A percentile compares a stretch with the other conserved stretches of the same genome.
phyloP scores from a whole-genome alignment of 1,284 basidiomycete species.

The Sporisorium scitamineum region DNA sequence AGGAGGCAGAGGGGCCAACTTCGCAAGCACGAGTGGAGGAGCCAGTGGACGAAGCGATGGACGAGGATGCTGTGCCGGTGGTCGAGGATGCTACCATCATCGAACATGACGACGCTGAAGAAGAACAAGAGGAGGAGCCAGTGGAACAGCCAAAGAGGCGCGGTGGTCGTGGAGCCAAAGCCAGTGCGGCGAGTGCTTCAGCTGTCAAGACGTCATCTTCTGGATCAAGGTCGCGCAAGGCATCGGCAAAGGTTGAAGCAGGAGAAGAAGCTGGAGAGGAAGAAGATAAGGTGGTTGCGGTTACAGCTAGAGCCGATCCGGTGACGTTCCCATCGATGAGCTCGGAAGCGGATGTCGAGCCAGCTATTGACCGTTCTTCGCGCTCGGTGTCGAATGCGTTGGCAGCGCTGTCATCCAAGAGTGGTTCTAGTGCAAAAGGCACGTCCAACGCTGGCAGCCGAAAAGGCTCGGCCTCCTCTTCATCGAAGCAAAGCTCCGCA shows the following conservation, averaged over 20 bases:
- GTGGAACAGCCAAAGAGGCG: slow-evolving; percentile 33
- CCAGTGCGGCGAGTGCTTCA: slow-evolving; percentile 4
- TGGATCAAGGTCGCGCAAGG: slow-evolving; percentile 20
- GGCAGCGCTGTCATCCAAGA: slow-evolving; percentile 4
- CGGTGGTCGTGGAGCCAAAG: slow-evolving; percentile 19
- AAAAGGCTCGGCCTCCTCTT: slow-evolving; percentile 6
- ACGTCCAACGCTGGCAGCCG: slow-evolving; percentile 6
- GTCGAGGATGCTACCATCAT: slow-evolving; percentile 27
- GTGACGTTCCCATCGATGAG: slow-evolving; percentile 28
- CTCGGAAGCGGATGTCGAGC: slow-evolving; percentile 23
- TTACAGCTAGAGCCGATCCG: background rate
- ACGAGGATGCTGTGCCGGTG: slow-evolving; percentile 11
- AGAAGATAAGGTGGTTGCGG: background rate
- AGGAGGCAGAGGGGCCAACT: slow-evolving; percentile 11
- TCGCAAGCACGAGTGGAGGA: slow-evolving; percentile 11
- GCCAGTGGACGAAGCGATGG: slow-evolving; percentile 16
- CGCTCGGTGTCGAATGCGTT: slow-evolving; percentile 14
- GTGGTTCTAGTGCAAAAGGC: background rate
- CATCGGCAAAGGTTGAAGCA: slow-evolving; percentile 11
- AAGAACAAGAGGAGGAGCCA: slow-evolving; percentile 10
- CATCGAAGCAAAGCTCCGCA: slow-evolving; percentile 9
- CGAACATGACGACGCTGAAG: slow-evolving; percentile 20
- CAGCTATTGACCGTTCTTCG: slow-evolving; percentile 12
- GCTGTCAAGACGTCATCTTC: slow-evolving; percentile 14
- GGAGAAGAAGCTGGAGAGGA: background rate